phyloP scores from a whole-genome alignment of 257 asterid species.

The Solanum etuberosum region DNA sequence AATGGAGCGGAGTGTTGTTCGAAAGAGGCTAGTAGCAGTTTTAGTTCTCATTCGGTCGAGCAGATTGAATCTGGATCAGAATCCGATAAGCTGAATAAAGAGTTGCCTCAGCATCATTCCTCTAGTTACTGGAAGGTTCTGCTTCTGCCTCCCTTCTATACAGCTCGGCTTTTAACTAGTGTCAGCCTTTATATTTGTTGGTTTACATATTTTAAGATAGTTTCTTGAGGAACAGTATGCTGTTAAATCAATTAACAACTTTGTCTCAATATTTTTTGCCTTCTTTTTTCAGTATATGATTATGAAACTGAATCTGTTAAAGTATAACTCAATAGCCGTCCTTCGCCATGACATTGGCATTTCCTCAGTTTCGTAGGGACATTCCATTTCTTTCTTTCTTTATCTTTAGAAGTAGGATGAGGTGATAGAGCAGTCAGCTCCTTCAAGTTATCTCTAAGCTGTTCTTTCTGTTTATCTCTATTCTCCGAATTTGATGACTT shows the following conservation, averaged over 20 bases:
- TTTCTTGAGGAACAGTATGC: not conserved
- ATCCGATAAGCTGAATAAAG: slow-evolving; percentile 29
- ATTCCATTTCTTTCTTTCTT: not conserved
- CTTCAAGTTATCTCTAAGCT: not conserved
- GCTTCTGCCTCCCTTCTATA: not conserved
- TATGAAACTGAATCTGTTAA: not conserved
- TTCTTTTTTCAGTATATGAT: not conserved
- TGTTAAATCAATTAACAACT: not conserved
- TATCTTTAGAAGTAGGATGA: not conserved
- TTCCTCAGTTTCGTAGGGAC: not conserved
- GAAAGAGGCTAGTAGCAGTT: slow-evolving; percentile 44
- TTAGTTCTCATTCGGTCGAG: slow-evolving; percentile 47
- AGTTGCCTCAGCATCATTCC: slow-evolving; percentile 10
- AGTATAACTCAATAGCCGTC: not conserved
- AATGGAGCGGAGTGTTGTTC: slow-evolving; percentile 25
- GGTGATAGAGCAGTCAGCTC: not conserved
- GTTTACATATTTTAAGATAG: not conserved
- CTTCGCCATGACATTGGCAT: not conserved
- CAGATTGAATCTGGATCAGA: slow-evolving; percentile 33
- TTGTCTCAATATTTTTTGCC: not conserved
- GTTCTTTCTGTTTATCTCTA: not conserved
- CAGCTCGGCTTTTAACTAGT: not conserved
- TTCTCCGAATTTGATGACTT: not conserved
- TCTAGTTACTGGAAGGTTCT: slow-evolving; percentile 25
- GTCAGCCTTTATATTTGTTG: not conserved